A percentile compares a stretch with the other conserved stretches of the same genome.
Conservation (phyloP, 768 basidiomycete genomes). For the Lactifluus pinguis region DNA sequence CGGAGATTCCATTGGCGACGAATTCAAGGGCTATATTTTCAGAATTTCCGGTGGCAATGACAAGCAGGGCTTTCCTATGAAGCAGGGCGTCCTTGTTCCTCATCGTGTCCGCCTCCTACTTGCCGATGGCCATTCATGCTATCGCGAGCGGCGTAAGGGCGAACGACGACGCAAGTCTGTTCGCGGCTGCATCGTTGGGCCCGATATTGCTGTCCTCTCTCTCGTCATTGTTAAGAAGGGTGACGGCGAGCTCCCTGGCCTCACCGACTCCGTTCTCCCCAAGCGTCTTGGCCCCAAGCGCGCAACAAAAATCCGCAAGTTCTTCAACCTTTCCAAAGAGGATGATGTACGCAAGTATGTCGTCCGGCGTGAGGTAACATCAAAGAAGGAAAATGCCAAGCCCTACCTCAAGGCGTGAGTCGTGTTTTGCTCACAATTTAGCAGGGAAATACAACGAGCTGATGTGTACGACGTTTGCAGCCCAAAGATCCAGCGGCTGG, state of each 20-base stretch:
- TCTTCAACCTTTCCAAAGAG: constrained; percentile 97
- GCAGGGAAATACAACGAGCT: background rate
- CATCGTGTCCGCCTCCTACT: constrained; percentile 92
- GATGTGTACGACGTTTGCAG: constrained; percentile 30
- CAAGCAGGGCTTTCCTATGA: constrained; percentile 99
- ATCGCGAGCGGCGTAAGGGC: constrained; percentile 82
- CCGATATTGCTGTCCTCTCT: constrained; percentile 92
- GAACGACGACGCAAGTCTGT: constrained; percentile 99
- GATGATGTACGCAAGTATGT: constrained; percentile 99
- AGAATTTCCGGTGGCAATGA: constrained; percentile 98
- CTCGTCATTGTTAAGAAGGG: constrained; percentile 96
- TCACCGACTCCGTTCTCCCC: constrained; percentile 88
- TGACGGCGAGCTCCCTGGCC: constrained; percentile 77
- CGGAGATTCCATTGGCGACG: constrained; percentile 84
- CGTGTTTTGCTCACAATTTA: background rate
- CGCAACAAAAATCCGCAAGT: constrained; percentile 91
- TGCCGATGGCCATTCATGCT: constrained; percentile 95
- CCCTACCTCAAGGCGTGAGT: constrained; percentile 95
- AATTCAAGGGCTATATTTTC: constrained; percentile 95
- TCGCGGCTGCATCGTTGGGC: constrained; percentile 94
- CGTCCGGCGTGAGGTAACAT: constrained; percentile 83
- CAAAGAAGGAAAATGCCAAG: constrained; percentile 87
- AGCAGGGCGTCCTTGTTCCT: constrained; percentile 95
- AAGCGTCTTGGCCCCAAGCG: constrained; percentile 96
- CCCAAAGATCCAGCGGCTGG: constrained; percentile 95